Evolutionary conservation across 2,329 filamentous ascomycete species (phyloP), one percentile per base, ranked within the genome.

Genomic region (Fusarium domesticum): DNA sequence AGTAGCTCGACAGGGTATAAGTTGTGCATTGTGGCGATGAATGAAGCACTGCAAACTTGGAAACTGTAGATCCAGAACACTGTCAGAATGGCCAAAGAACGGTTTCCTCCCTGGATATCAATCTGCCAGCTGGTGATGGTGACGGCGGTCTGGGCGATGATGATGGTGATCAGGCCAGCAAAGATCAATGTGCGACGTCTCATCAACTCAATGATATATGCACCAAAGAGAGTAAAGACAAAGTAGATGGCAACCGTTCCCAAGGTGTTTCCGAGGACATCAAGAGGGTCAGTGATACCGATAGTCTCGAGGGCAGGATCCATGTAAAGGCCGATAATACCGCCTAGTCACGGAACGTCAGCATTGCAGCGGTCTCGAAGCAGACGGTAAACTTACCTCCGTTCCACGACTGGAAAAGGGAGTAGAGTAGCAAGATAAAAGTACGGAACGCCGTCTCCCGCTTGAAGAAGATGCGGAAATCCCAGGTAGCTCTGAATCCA

Each of bases 11-110:
- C 55, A 2, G 55, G 55, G 6, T 57, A 57, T 6, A 57, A 8
- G 18, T 57, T 57, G 19, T 58, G 55, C 54, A 57, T 57, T 2
- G 54, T 58, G 1, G 55, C 55, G n/a, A 58, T 57, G 14, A 49
- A 51, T 12, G 45, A 47, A n/a, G 55, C 54, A 18, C 55, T 58
- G 35, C 54, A 57, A 2, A 58, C 53, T 20, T 58, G 55, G 30
- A 53, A 58, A 18, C 40, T 43, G 17, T 51, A 58, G 4, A 58
- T 54, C 54, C 54, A 58, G 1, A 54, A 14, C 1, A 58, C 51
- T 5, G 51, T 58, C 4, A 58, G 42, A 2, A 46, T 43, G 1
- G 50, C 45, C 0, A 48, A 30, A 18, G 50, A 39, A 8, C 32
- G 14, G 23, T 40, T 37, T 6, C 46, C 10, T 14, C 14, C 16